Percentiles rank a stretch among this genome's conserved stretches.
These are phyloP conservation scores for Trichoderma sp. DNA, from an alignment of 2,329 filamentous ascomycete species.

Conservation along the genomic window DNA sequence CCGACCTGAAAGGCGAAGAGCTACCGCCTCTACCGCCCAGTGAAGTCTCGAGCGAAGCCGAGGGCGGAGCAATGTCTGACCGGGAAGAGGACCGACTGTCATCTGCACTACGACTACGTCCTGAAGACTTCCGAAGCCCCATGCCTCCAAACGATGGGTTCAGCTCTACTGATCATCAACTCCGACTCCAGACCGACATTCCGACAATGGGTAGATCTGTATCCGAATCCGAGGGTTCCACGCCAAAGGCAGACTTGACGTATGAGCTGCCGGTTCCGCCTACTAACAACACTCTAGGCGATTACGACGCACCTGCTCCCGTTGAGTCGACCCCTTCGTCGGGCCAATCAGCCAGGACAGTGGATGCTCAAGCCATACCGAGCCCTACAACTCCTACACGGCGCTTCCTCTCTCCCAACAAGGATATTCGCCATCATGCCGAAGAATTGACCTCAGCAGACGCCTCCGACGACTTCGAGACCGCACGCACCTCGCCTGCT, in stretches of 20 bases:
- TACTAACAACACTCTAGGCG: slow-evolving; percentile 18
- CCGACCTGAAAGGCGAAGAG: slow-evolving; percentile 35
- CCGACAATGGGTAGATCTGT: slow-evolving; percentile 35
- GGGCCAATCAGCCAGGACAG: slow-evolving; percentile 32
- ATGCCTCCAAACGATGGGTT: background rate
- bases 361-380: slow-evolving; percentile 27
- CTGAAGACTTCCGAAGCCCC: slow-evolving; percentile 29
- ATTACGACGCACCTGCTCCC: slow-evolving; percentile 41
- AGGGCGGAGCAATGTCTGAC: slow-evolving; percentile 24
- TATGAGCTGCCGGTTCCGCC: slow-evolving; percentile 33
- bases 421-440: slow-evolving; percentile 27
- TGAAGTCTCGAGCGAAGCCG: slow-evolving; percentile 34
- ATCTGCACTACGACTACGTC: slow-evolving; percentile 33
- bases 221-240: slow-evolving; percentile 64
- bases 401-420: slow-evolving; percentile 24
- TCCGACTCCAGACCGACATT: slow-evolving; percentile 46
- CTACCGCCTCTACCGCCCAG: slow-evolving; percentile 54
- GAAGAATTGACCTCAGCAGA: slow-evolving; percentile 40
- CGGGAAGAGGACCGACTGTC: slow-evolving; percentile 30
- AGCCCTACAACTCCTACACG: slow-evolving; percentile 31
- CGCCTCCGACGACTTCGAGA: slow-evolving; percentile 36
- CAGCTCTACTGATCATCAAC: slow-evolving; percentile 25
- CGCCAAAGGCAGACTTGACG: slow-evolving; percentile 61
- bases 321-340: slow-evolving; percentile 43
- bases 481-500: slow-evolving; percentile 20